These are phyloP conservation scores for Colletotrichum sp. DNA, from an alignment of 2,329 filamentous ascomycete species.

Conservation along the genomic window DNA sequence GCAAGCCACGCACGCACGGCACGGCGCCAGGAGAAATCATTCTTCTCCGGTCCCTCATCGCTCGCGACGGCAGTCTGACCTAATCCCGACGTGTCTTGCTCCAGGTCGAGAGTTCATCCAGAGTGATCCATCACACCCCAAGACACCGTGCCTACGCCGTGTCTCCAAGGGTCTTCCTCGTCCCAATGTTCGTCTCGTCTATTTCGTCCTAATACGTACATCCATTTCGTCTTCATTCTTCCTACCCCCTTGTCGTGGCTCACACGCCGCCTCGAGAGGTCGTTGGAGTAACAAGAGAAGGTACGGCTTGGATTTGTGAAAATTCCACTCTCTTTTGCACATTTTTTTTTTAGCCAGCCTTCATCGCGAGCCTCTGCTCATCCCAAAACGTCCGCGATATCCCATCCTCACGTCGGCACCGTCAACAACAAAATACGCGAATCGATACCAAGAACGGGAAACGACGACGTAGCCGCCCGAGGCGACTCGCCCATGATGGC, in stretches of 20 bases:
- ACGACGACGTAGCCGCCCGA: no score
- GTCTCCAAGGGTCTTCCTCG: background rate
- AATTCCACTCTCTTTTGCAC: background rate
- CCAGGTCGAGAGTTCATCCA: background rate
- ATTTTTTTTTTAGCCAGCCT: background rate
- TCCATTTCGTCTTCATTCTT: background rate
- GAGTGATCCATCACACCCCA: background rate
- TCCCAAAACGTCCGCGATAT: background rate
- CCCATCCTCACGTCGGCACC: background rate
- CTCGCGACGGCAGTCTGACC: background rate
- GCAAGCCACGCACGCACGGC: background rate
- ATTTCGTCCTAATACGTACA: background rate
- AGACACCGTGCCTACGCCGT: background rate
- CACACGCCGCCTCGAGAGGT: background rate
- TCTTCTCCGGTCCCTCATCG: background rate
- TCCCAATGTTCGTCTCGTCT: background rate
- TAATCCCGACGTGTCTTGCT: background rate
- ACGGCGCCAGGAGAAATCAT: background rate
- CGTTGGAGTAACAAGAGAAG: background rate
- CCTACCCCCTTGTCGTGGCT: background rate
- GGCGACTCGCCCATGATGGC: constrained; percentile 43
- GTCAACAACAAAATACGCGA: background rate
- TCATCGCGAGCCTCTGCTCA: background rate
- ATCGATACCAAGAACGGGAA: background rate
- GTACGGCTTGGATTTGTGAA: background rate